These are phyloP conservation scores for Amborella trichopoda DNA, from an alignment of 164 flowering plant species.

Conservation along the genomic window DNA sequence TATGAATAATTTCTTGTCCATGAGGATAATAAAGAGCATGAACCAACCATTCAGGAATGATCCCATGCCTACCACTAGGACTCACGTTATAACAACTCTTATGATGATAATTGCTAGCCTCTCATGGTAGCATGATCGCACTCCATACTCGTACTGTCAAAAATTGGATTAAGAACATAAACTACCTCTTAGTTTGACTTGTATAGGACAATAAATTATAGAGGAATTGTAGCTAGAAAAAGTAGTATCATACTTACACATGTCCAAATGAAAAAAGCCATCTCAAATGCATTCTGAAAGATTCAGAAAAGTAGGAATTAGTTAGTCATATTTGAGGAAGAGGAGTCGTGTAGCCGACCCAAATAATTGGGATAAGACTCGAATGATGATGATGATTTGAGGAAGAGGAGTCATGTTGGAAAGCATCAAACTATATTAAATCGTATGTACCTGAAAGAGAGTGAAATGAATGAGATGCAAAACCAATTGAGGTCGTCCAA, in stretches of 20 bases:
- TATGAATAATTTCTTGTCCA: too few species aligned
- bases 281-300: slow-evolving; percentile 14
- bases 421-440: too few species aligned
- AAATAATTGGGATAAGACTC: too few species aligned
- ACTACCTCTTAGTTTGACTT: neutral
- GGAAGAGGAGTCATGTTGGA: neutral
- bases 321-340: neutral
- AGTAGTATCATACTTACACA: slow-evolving; percentile 17
- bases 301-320: neutral
- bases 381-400: slow-evolving; percentile 1
- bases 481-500: slow-evolving; percentile 31
- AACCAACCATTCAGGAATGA: too few species aligned
- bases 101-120: slow-evolving; percentile 16
- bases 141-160: slow-evolving; percentile 42
- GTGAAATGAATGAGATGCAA: slow-evolving; percentile 33
- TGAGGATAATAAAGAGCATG: neutral
- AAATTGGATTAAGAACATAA: neutral
- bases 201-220: slow-evolving; percentile 5
- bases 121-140: slow-evolving; percentile 59
- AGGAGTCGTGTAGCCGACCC: too few species aligned
- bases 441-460: slow-evolving; percentile 46
- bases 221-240: neutral
- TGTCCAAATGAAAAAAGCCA: slow-evolving; percentile 16
- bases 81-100: slow-evolving; percentile 57
- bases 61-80: too few species aligned